Evolutionary conservation across 2,329 filamentous ascomycete species (phyloP), one percentile per base, ranked within the genome.

Genomic region (Talaromyces piceae): DNA sequence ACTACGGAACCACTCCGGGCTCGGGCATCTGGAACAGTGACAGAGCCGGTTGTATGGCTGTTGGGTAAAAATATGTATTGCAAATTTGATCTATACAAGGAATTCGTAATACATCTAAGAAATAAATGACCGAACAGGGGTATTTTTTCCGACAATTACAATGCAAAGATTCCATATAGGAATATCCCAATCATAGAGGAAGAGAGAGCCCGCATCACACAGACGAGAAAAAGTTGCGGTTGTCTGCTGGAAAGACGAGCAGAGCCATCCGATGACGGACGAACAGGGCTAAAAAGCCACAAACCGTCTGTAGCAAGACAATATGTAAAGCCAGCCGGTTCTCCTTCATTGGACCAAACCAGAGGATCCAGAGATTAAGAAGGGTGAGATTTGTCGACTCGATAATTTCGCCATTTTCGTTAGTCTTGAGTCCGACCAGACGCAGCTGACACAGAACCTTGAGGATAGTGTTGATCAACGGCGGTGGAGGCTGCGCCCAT

Each of bases 321-420:
- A 98, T 78, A 67, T 93, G 88, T 64, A 82, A 74, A 23, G 89
- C 88, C 49, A 98, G 76, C 43, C 81, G 78, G 70, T 95, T 87
- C 68, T 98, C 93, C 56, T 87, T 81, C 77, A 95, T 80, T 2
- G 93, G 91, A 0, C 93, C 93, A 66, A 91, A 85, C 88, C 90
- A 95, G 47, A 97, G 88, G 56, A 98, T 76, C 91, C 91, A 98
- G 51, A 98, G 78, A 66, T 98, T 98, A 58, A 98, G 77, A 45
- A 98, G 80, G 7, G 93, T 98, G 56, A 98, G 79, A 69, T 98
- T 98, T 57, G 83, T 89, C 18, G 84, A 91, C 69, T 93, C 86
- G 22, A 82, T 73, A 60, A 97, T 86, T 58, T 77, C 72, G 7
- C 87, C 88, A 50, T 84, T 72, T 30, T 82, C 75, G 62, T 91